Percentiles rank a stretch among this genome's conserved stretches.
These are phyloP conservation scores for Sporothrix globosa DNA, from an alignment of 2,329 filamentous ascomycete genomes.

Conservation along the genomic window DNA sequence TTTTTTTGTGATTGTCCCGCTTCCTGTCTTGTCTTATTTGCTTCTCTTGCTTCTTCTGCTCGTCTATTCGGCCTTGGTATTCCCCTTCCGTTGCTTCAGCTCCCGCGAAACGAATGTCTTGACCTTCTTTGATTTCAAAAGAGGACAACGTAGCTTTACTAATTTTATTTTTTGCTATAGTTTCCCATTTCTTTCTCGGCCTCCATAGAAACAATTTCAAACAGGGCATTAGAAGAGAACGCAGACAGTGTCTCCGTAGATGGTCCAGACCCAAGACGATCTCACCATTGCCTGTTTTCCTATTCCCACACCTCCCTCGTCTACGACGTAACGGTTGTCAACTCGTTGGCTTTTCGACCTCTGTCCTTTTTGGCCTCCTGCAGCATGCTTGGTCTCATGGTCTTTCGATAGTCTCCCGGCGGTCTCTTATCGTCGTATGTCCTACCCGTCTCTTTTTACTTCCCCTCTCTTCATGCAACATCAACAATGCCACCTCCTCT, in stretches of 20 bases:
- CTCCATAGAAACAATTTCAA: conserved; percentile 17
- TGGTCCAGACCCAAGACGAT: conserved; percentile 19
- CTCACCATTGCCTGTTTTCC: conserved; percentile 18
- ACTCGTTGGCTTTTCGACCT: not conserved
- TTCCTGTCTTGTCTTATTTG: conserved; percentile 4
- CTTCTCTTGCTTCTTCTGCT: conserved; percentile 12
- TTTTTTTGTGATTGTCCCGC: not conserved
- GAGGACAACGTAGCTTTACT: not conserved
- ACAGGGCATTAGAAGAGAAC: not conserved
- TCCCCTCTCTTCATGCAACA: conserved; percentile 21
- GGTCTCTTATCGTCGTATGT: conserved; percentile 20
- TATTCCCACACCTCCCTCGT: conserved; percentile 27
- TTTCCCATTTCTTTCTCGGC: not conserved
- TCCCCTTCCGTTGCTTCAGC: not conserved
- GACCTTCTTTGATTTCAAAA: not conserved
- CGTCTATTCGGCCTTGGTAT: conserved; percentile 23
- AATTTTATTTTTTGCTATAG: not conserved
- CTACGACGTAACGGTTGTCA: no score
- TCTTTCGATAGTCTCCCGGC: not conserved
- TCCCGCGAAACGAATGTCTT: conserved; percentile 5
- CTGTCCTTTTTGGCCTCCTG: not conserved
- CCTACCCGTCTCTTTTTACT: not conserved
- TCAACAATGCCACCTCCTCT: conserved; percentile 22
- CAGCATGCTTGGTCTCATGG: not conserved
- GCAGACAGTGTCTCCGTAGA: not conserved